Evolutionary conservation across 2,329 filamentous ascomycete genomes (phyloP).

Genomic region (Stenocarpella maydis): DNA sequence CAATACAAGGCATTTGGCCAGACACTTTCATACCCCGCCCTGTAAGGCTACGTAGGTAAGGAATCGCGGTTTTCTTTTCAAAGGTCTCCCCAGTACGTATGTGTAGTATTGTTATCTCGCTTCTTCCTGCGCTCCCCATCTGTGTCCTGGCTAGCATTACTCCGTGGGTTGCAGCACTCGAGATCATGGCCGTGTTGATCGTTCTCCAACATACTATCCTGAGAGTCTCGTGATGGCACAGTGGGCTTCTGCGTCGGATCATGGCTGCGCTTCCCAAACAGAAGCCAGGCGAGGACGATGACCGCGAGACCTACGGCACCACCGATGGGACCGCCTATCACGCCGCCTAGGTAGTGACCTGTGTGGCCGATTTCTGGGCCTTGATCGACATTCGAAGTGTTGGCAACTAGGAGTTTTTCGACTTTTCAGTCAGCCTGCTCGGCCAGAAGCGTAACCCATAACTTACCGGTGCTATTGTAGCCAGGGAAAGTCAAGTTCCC

Average conservation of each 20-base stretch:
- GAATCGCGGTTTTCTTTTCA: not conserved
- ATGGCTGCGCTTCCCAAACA: not conserved
- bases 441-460: too few species aligned
- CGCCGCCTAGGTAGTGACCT: conserved; percentile 1
- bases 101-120: not conserved
- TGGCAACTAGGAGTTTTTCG: not conserved
- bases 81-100: conserved; percentile 14
- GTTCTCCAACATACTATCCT: not conserved
- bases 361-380: conserved; percentile 17
- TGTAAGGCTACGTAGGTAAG: too few species aligned
- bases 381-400: not conserved
- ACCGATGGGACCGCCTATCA: conserved; percentile 8
- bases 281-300: not conserved
- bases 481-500: not conserved
- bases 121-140: not conserved
- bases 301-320: conserved; percentile 11
- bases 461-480: conserved; percentile 9
- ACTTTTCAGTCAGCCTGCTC: not conserved
- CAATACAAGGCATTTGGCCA: too few species aligned
- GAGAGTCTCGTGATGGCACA: not conserved
- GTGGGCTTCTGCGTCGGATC: not conserved
- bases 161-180: not conserved
- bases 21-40: too few species aligned
- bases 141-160: not conserved
- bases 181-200: not conserved